Conservation (phyloP, 2,329 filamentous ascomycete species). For the Penicillium sp. region DNA sequence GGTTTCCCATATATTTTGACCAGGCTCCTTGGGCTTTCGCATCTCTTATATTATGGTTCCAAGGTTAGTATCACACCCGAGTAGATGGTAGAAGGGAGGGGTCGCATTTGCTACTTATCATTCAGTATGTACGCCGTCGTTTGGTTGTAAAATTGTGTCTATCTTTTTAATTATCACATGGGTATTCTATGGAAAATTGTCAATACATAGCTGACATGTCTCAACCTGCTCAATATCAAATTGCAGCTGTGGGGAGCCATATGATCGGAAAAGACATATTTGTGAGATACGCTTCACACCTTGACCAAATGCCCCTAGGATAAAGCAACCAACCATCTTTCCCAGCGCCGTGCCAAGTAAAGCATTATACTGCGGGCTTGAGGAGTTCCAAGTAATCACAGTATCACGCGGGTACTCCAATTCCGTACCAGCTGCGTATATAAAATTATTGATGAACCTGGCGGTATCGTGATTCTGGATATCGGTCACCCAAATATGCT, state of each 20-base stretch:
- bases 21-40: too few species aligned
- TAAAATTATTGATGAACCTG: not conserved
- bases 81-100: too few species aligned
- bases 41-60: too few species aligned
- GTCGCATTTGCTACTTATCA: too few species aligned
- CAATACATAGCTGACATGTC: not conserved
- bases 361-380: slow-evolving; percentile 1
- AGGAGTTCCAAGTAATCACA: slow-evolving; percentile 2
- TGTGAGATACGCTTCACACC: slow-evolving; percentile 6
- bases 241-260: not conserved
- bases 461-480: not conserved
- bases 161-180: too few species aligned
- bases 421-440: not conserved
- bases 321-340: slow-evolving; percentile 1
- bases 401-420: not conserved
- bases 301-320: slow-evolving; percentile 9
- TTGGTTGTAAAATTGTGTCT: too few species aligned
- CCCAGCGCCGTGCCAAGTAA: slow-evolving; percentile 12
- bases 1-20: too few species aligned
- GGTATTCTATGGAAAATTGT: too few species aligned
- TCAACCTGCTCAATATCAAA: slow-evolving; percentile 4
- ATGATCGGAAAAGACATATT: not conserved
- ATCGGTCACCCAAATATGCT: not conserved
- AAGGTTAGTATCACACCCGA: too few species aligned
- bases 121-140: too few species aligned